A percentile compares a stretch with the other conserved stretches of the same genome.
These are phyloP conservation scores for Pyrenula massariospora DNA, from an alignment of 495 filamentous ascomycete species.

Conservation along the genomic window DNA sequence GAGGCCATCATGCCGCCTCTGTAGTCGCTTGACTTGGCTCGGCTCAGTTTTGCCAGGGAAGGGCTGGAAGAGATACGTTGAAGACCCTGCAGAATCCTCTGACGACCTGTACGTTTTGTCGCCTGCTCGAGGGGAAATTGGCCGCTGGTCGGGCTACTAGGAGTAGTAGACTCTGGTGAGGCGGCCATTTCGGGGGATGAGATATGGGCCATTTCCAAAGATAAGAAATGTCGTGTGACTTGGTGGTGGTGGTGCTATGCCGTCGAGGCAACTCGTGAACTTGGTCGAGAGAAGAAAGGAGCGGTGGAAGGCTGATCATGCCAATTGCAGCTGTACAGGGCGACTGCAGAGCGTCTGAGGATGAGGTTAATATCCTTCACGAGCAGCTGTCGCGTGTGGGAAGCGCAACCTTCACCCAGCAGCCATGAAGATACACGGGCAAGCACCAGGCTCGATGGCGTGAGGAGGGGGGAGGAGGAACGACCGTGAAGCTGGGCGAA, in stretches of 20 bases:
- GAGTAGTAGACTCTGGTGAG: background rate
- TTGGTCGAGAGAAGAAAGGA: background rate
- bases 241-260: background rate
- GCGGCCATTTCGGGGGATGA: background rate
- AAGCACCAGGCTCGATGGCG: background rate
- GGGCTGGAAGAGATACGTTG: conserved; percentile 85
- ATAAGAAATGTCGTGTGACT: background rate
- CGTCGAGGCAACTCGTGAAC: background rate
- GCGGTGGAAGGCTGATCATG: background rate
- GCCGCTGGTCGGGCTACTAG: conserved; percentile 8
- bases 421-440: background rate
- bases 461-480: background rate
- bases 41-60: conserved; percentile 52
- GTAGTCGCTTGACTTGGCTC: conserved; percentile 43
- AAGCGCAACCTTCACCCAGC: too few relatives aligned
- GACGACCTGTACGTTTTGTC: conserved; percentile 59
- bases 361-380: too few relatives aligned
- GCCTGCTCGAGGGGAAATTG: conserved; percentile 38
- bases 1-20: conserved; percentile 60
- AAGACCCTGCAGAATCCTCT: conserved; percentile 64
- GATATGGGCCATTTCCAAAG: background rate
- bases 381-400: too few relatives aligned
- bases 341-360: too few relatives aligned
- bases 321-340: background rate
- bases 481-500: background rate